phyloP scores from a whole-genome alignment of 78 protist species.

The Chrysochromulina parva region DNA sequence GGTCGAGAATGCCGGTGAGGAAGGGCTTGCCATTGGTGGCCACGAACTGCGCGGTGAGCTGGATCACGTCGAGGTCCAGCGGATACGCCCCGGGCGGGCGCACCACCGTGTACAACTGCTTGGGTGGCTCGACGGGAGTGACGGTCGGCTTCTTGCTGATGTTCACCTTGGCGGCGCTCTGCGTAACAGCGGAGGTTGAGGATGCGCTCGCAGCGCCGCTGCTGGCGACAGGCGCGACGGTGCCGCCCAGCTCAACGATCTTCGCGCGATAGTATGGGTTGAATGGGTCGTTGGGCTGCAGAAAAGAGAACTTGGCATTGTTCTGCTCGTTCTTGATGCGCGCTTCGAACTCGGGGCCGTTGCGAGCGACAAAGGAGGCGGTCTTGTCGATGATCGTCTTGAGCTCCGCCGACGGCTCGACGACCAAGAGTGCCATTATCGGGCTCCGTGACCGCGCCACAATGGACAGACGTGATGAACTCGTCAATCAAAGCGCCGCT shows the following conservation, averaged over 20 bases:
- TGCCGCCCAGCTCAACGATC: background rate
- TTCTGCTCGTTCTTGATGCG: conserved; percentile 45
- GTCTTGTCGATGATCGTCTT: conserved; percentile 64
- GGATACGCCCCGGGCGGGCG: background rate
- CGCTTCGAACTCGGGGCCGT: conserved; percentile 69
- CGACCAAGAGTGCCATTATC: no score
- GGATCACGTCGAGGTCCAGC: conserved; percentile 34
- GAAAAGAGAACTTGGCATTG: conserved; percentile 63
- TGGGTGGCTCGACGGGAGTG: conserved; percentile 17
- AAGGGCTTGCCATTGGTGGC: conserved; percentile 60
- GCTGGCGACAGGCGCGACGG: background rate
- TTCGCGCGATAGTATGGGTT: conserved; percentile 55
- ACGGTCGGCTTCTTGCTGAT: background rate
- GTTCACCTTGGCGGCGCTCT: background rate
- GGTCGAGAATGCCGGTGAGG: conserved; percentile 35
- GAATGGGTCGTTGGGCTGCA: conserved; percentile 54
- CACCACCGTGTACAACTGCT: conserved; percentile 1
- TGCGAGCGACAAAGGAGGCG: conserved; percentile 71
- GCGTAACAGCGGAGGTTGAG: no score
- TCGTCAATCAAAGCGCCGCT: no score
- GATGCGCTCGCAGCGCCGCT: background rate
- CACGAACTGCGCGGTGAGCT: conserved; percentile 58
- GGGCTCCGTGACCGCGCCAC: no score
- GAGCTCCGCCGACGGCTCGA: background rate
- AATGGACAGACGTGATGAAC: no score